These are phyloP conservation scores for Termitomyces sp. DNA, from an alignment of 768 basidiomycete species.

Conservation along the genomic window DNA sequence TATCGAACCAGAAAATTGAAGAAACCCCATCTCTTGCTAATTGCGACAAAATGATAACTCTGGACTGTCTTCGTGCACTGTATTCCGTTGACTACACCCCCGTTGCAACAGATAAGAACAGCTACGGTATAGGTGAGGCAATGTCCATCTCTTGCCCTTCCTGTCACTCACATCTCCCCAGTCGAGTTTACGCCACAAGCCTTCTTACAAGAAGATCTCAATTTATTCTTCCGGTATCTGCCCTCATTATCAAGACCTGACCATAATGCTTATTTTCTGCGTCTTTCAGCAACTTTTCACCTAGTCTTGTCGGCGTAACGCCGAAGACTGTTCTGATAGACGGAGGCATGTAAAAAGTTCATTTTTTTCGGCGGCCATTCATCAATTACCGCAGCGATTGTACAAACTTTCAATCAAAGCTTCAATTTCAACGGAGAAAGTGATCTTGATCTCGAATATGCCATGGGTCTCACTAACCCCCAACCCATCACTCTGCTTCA, in stretches of 20 bases:
- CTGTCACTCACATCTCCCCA: background rate
- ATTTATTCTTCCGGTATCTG: slow-evolving; percentile 37
- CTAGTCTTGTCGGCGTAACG: slow-evolving; percentile 30
- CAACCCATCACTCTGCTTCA: slow-evolving; percentile 43
- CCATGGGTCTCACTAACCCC: slow-evolving; percentile 37
- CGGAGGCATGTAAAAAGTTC: background rate
- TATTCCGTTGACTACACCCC: slow-evolving; percentile 25
- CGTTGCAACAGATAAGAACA: slow-evolving; percentile 24
- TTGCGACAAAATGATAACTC: slow-evolving; percentile 26
- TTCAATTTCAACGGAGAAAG: slow-evolving; percentile 47
- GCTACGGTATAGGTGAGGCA: slow-evolving; percentile 24
- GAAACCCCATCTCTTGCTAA: slow-evolving; percentile 9
- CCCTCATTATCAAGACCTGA: background rate
- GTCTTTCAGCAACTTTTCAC: slow-evolving; percentile 32
- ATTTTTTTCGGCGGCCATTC: background rate
- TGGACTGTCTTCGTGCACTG: slow-evolving; percentile 27
- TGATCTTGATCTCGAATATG: slow-evolving; percentile 47
- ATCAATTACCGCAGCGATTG: slow-evolving; percentile 29
- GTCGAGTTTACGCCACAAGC: slow-evolving; percentile 14
- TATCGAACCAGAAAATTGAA: slow-evolving; percentile 1
- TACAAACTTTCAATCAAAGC: slow-evolving; percentile 37
- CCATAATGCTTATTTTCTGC: background rate
- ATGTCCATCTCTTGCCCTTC: background rate
- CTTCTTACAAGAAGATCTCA: slow-evolving; percentile 15
- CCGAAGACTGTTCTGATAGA: slow-evolving; percentile 33